These are phyloP conservation scores for Creolimax fragrantissima DNA, from an alignment of 78 protist species.

Conservation along the genomic window DNA sequence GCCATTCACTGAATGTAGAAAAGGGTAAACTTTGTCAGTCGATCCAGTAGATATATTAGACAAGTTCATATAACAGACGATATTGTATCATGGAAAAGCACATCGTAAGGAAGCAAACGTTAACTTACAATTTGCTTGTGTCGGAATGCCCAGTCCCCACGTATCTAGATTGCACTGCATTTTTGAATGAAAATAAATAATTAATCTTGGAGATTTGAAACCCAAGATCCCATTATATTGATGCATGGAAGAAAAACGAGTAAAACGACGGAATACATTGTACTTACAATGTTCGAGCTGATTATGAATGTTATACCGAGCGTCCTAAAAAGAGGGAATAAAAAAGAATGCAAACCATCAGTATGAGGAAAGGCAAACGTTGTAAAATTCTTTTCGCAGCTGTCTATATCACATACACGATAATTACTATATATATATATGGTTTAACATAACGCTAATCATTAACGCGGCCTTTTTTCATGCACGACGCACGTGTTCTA, in stretches of 20 bases:
- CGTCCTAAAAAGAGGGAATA: background rate
- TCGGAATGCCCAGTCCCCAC: slow-evolving; percentile 68
- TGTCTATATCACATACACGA: no score
- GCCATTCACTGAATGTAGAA: slow-evolving; percentile 55
- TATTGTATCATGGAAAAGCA: background rate
- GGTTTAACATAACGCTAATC: no score
- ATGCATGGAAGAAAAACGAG: background rate
- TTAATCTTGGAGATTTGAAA: background rate
- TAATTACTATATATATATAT: no score
- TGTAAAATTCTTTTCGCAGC: no score
- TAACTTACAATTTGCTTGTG: slow-evolving; percentile 40
- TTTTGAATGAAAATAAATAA: background rate
- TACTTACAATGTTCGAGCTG: background rate
- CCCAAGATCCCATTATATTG: background rate
- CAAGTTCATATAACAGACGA: background rate
- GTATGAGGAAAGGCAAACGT: no score
- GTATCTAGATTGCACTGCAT: slow-evolving; percentile 27
- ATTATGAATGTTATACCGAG: background rate
- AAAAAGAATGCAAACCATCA: no score
- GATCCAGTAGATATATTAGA: background rate
- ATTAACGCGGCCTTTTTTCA: no score
- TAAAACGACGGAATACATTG: background rate
- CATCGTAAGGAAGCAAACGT: no score
- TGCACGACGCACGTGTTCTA: no score
- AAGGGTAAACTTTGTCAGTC: background rate